phyloP scores from a whole-genome alignment of 495 filamentous ascomycete species.

The Daldinia concentrica region DNA sequence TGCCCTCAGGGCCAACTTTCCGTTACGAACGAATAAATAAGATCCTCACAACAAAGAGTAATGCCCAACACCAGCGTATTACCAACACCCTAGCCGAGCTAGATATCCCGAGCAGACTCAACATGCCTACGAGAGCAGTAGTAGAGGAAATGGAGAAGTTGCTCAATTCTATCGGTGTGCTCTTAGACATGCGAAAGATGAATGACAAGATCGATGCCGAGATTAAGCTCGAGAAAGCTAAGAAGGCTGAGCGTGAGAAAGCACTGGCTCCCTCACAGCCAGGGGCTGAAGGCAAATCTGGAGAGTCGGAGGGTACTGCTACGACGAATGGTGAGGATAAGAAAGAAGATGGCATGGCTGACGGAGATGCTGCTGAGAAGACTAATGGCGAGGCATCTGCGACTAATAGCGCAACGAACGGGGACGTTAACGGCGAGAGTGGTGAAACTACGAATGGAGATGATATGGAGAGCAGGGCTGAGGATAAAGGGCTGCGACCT shows the following conservation, averaged over 20 bases:
- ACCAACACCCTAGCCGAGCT: slow-evolving; percentile 79
- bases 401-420: slow-evolving; percentile 16
- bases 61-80: slow-evolving; percentile 83
- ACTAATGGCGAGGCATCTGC: neutral
- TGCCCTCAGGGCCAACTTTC: slow-evolving; percentile 77
- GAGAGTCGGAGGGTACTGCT: slow-evolving; percentile 3
- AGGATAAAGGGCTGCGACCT: slow-evolving; percentile 40
- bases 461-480: slow-evolving; percentile 26
- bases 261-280: slow-evolving; percentile 30
- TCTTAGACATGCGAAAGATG: slow-evolving; percentile 85
- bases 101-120: slow-evolving; percentile 76
- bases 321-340: slow-evolving; percentile 34
- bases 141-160: slow-evolving; percentile 83
- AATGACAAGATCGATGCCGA: slow-evolving; percentile 88
- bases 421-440: slow-evolving; percentile 35
- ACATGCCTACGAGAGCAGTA: slow-evolving; percentile 86
- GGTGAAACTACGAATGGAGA: neutral
- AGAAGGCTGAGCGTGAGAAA: slow-evolving; percentile 68
- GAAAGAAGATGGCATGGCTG: slow-evolving; percentile 4
- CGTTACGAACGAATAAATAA: slow-evolving; percentile 85
- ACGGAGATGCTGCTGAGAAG: neutral
- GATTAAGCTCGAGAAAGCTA: slow-evolving; percentile 74
- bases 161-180: slow-evolving; percentile 72
- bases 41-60: slow-evolving; percentile 81
- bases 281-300: slow-evolving; percentile 27